Evolutionary conservation across 805 yeast species (phyloP).

Genomic region (Blastobotrys attinorum): DNA sequence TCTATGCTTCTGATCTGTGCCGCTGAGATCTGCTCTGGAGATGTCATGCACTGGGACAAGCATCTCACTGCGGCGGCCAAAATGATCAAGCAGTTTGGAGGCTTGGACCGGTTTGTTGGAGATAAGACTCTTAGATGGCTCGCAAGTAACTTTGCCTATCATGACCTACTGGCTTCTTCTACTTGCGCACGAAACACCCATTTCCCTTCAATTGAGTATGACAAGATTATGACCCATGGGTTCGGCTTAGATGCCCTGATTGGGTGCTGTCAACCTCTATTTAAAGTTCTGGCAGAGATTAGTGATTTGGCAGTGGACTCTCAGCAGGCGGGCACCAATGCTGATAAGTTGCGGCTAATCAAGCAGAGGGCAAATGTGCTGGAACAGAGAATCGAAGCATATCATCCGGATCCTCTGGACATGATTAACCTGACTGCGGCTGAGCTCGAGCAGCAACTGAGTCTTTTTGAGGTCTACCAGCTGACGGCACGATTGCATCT

Average conservation of each 20-base stretch:
- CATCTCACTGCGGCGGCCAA: conserved; percentile 60
- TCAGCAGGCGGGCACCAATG: conserved; percentile 21
- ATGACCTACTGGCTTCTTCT: conserved; percentile 63
- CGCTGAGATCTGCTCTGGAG: conserved; percentile 81
- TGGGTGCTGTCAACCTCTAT: conserved; percentile 66
- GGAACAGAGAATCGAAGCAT: conserved; percentile 41
- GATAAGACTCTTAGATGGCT: conserved; percentile 61
- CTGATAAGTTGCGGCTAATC: conserved; percentile 12
- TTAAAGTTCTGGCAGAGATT: conserved; percentile 59
- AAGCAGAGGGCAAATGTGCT: conserved; percentile 27
- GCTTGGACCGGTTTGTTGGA: conserved; percentile 42
- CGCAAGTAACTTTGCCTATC: conserved; percentile 71
- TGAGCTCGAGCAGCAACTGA: conserved; percentile 58
- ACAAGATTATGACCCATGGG: conserved; percentile 35
- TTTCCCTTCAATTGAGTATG: conserved; percentile 55
- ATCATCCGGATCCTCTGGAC: conserved; percentile 46
- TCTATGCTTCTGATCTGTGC: conserved; percentile 60
- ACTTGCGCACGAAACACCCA: conserved; percentile 56
- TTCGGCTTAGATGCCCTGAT: conserved; percentile 59
- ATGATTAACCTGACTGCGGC: conserved; percentile 32
- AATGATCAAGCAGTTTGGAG: conserved; percentile 54
- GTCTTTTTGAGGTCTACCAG: conserved; percentile 65
- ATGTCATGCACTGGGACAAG: conserved; percentile 66
- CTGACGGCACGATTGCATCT: conserved; percentile 60
- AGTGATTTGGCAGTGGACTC: conserved; percentile 50